Evolutionary conservation across 805 yeast genomes (phyloP), one percentile per base, ranked within the genome.

Genomic region (Pichia ethanolica): DNA sequence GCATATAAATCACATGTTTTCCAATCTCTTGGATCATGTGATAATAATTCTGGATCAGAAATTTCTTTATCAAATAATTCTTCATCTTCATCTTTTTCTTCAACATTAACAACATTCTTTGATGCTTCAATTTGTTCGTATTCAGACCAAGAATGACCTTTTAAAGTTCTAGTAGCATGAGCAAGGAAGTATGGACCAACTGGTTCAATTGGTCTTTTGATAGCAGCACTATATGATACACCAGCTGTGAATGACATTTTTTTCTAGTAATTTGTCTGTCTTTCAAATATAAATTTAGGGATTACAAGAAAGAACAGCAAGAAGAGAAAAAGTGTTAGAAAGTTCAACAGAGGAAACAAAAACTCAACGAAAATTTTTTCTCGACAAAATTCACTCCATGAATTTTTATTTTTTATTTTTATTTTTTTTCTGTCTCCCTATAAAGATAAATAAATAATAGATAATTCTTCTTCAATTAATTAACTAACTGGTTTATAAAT

Each of bases 91-190:
- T 66, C 70, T 54, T 77, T 64, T 59, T 78, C 84, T 59, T 86
- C 95, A 54, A 81, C 79, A 50, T 71, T 70, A 61, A 78, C 77
- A 62, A 86, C 95, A 69, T 87, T 87, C 71, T 81, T 82, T 66
- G 84, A 95, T 53, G 96, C 96, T 77, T 90, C 95, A 58, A 89
- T 73, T 68, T 86, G 83, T 73, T 93, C 99, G 64, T 80, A 93
- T 72, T 93, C 98, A 49, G 97, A 89, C 96, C 97, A 93, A 45
- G 98, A 89, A 73, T 95, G 97, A 68, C 96, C 96, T 72, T 96
- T 83, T 60, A 90, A 76, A 48, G 95, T 80, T 77, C 99, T 86
- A 59, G 96, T 82, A 51, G 98, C 98, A 65, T 93, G 99, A 46
- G 97, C 97, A 60, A 93, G 74, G 74, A 90, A 93, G 66, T 79